Conservation (phyloP, 805 yeast genomes). For the Saccharomycopsis microspora region DNA sequence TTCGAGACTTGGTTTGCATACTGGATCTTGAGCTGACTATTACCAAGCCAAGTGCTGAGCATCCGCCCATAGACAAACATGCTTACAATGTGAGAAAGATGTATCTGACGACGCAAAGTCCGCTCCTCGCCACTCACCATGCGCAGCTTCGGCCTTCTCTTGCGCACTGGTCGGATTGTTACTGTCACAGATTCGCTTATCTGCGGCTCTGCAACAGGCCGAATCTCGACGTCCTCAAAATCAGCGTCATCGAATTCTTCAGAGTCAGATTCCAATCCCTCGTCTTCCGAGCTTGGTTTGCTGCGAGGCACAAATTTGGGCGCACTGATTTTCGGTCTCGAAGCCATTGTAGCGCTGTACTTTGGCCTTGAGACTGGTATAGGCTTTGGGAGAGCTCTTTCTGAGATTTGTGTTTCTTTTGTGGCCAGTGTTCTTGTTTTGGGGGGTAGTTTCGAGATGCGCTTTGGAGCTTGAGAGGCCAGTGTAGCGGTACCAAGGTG, state of each 20-base stretch:
- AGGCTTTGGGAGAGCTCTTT: no score
- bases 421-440: no score
- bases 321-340: no score
- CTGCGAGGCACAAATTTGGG: background rate
- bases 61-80: constrained; percentile 57
- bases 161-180: background rate
- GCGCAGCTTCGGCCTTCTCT: background rate
- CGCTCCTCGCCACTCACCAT: constrained; percentile 47
- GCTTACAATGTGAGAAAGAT: constrained; percentile 43
- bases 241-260: constrained; percentile 14
- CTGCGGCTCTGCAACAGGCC: background rate
- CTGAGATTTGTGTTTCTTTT: no score
- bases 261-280: background rate
- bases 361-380: no score
- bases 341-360: no score
- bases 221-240: constrained; percentile 11
- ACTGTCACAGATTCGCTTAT: background rate
- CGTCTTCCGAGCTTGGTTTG: background rate
- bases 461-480: no score
- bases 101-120: constrained; percentile 37
- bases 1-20: constrained; percentile 39
- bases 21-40: constrained; percentile 27
- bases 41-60: constrained; percentile 68
- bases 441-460: no score
- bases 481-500: no score